phyloP scores from a whole-genome alignment of 306 rosid species.

The Prunus mongolica region DNA sequence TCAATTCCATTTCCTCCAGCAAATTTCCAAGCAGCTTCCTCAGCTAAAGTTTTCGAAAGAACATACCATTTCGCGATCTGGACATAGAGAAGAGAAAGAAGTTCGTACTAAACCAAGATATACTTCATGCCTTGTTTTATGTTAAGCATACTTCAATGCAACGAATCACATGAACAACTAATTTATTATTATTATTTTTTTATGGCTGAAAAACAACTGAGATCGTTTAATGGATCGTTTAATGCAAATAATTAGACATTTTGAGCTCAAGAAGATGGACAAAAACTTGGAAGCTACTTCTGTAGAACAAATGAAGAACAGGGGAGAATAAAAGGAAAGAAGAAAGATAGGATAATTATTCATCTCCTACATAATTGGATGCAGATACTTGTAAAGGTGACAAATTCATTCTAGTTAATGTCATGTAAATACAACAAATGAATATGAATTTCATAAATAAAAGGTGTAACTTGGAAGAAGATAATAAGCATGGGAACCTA shows the following conservation, averaged over 20 bases:
- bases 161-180: too few species aligned
- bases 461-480: neutral
- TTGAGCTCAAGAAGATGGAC: neutral
- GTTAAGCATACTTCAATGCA: too few species aligned
- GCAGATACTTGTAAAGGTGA: too few species aligned
- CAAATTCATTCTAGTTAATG: too few species aligned
- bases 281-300: neutral
- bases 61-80: constrained; percentile 10
- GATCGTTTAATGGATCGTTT: neutral
- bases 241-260: too few species aligned
- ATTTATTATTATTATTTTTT: too few species aligned
- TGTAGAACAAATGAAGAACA: neutral
- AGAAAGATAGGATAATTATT: too few species aligned
- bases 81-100: neutral
- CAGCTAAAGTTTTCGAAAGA: constrained; percentile 33
- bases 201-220: too few species aligned
- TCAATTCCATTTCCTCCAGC: constrained; percentile 26
- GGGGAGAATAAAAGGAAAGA: neutral
- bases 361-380: too few species aligned
- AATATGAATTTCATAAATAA: too few species aligned
- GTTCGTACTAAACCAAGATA: neutral
- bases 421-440: neutral
- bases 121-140: too few species aligned
- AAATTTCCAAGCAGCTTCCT: constrained; percentile 35
- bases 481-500: neutral